Percentiles rank a stretch among this genome's conserved stretches.
Conservation (phyloP, 306 rosid species). For the Cicer arietinum region DNA sequence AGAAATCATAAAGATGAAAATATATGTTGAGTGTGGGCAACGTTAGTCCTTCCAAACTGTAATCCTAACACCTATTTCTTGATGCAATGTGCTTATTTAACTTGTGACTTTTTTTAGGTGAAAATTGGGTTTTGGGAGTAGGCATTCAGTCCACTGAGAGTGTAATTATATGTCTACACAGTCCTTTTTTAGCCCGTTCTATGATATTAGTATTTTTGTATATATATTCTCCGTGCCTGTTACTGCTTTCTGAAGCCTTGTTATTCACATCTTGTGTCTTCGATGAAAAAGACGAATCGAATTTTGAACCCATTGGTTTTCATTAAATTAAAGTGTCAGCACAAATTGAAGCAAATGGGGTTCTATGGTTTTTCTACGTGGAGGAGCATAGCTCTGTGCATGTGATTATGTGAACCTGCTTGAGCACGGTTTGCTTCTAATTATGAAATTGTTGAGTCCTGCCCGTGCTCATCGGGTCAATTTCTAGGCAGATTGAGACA, state of each 20-base stretch:
- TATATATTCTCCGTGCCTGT: background rate
- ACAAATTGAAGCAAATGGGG: no score
- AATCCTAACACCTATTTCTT: background rate
- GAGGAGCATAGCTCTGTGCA: no score
- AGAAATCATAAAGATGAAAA: background rate
- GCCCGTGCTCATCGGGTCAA: background rate
- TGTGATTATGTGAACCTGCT: no score
- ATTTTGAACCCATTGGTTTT: no score
- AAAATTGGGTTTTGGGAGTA: background rate
- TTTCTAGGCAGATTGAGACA: slow-evolving; percentile 24
- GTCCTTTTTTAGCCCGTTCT: background rate
- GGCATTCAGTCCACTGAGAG: background rate
- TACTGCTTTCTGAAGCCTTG: background rate
- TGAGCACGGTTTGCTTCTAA: no score
- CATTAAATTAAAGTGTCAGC: no score
- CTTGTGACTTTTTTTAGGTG: background rate
- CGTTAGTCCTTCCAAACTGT: background rate
- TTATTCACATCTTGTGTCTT: no score
- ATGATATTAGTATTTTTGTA: background rate
- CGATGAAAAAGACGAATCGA: no score
- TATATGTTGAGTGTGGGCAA: no score
- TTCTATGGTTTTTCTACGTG: no score
- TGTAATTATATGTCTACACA: background rate
- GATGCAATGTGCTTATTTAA: background rate
- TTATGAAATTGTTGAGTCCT: no score